Conservation (phyloP, 805 yeast genomes). For the Cephaloascus albidus region DNA sequence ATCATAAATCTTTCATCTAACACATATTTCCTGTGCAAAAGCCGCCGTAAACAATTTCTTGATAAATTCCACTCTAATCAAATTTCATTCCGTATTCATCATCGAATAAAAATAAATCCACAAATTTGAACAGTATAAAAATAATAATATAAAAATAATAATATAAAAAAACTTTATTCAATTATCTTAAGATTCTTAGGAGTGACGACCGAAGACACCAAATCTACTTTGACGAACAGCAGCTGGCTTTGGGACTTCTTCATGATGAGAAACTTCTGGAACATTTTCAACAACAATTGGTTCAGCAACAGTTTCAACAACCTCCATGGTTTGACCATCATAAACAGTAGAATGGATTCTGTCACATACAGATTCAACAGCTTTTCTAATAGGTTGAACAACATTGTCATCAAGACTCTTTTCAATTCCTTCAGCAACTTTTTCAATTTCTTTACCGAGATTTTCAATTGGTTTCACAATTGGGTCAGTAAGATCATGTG, state of each 20-base stretch:
- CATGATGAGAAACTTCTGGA: not conserved
- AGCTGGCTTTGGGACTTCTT: not conserved
- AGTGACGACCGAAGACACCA: not conserved
- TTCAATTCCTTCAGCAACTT: constrained; percentile 19
- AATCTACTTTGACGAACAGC: not conserved
- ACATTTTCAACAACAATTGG: not conserved
- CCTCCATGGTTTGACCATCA: not conserved
- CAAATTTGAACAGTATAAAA: too few relatives aligned
- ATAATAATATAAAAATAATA: too few relatives aligned
- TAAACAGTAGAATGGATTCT: not conserved
- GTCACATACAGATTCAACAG: constrained; percentile 37
- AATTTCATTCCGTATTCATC: too few relatives aligned
- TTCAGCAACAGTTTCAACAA: not conserved
- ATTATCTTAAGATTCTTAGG: too few relatives aligned
- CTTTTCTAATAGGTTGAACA: constrained; percentile 39
- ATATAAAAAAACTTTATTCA: too few relatives aligned
- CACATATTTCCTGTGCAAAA: too few relatives aligned
- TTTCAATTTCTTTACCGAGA: constrained; percentile 28
- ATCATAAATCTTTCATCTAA: too few relatives aligned
- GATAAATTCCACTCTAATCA: too few relatives aligned
- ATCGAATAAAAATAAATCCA: too few relatives aligned
- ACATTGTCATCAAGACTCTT: constrained; percentile 13
- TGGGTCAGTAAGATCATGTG: constrained; percentile 36
- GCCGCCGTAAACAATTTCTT: too few relatives aligned
- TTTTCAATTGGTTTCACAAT: constrained; percentile 43